Conservation (phyloP, 495 filamentous ascomycete species). For the Bacidia gigantensis region DNA sequence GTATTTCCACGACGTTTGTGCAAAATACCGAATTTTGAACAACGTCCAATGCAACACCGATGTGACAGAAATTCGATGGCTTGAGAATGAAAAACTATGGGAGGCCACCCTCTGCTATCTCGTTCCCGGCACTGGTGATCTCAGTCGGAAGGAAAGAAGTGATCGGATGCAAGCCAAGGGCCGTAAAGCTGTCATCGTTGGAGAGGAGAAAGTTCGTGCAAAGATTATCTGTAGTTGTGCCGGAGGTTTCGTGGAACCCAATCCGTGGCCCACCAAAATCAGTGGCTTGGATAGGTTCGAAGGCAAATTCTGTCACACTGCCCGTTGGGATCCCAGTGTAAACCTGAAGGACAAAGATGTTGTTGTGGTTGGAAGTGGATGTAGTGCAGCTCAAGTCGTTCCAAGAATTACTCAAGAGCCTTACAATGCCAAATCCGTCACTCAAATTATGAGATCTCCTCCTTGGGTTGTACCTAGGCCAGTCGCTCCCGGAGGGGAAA, state of each 20-base stretch:
- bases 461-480: constrained; percentile 42
- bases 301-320: constrained; percentile 44
- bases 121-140: constrained; percentile 38
- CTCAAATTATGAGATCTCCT: constrained; percentile 48
- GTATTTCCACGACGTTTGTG: constrained; percentile 47
- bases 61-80: constrained; percentile 33
- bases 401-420: constrained; percentile 27
- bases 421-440: constrained; percentile 40
- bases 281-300: constrained; percentile 40
- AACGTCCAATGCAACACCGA: constrained; percentile 47
- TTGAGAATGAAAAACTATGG: constrained; percentile 42
- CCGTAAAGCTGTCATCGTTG: constrained; percentile 26
- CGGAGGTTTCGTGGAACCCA: constrained; percentile 41
- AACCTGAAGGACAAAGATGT: constrained; percentile 39
- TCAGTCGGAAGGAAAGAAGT: constrained; percentile 24
- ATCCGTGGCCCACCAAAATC: constrained; percentile 35
- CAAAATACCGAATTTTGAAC: constrained; percentile 41
- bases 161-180: constrained; percentile 23
- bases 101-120: constrained; percentile 36
- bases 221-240: constrained; percentile 45
- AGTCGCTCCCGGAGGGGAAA: constrained; percentile 22
- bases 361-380: constrained; percentile 49
- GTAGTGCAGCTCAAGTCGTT: constrained; percentile 37
- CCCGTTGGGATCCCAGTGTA: constrained; percentile 37
- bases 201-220: constrained; percentile 33